Evolutionary conservation across 257 asterid genomes (phyloP), one percentile per base, ranked within the genome.

Genomic region (Osmanthus fragrans): DNA sequence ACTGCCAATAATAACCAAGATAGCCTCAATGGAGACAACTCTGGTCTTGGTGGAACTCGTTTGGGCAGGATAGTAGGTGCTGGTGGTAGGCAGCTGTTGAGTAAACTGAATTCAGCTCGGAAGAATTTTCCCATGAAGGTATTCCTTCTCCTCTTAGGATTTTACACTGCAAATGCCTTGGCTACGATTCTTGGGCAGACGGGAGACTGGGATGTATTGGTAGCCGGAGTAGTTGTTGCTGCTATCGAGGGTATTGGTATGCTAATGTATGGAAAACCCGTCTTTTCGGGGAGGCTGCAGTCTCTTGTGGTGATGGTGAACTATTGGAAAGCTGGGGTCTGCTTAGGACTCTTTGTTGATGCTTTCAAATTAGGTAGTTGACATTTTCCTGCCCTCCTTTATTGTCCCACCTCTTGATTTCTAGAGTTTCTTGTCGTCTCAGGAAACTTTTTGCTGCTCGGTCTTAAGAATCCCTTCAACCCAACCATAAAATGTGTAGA

Each of bases 311-410:
- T 84, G 21, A 88, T 96, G 98, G 75, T 96, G 23, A 96, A 96
- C 80, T 93, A 90, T 54, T 96, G 97, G 99, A 96, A 96, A 88
- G 98, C 98, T 2, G 98, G 99, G 78, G 92, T 96, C 76, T 90
- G 98, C 83, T 89, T 96, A 80, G 99, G 99, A 63, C 88, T 96
- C n/a, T 96, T 96, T 80, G 99, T 96, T 37, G 98, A 96, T 81
- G 98, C 99, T 40, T 96, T 96, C 83, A 96, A 96, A 72, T 85
- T 93, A 80, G 99, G 99, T n/a, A 95, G 98, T 85, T 95, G 84
- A 88, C 16, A 71, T 83, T 80, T 63, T 68, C 33, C 30, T 21
- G 4, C 68, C 39, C 25, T 19, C n/a, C 25, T 54, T 39, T 29
- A 27, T 63, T 5, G 13, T 25, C 33, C 5, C 11, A 73, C 56